These are phyloP conservation scores for Acanthamoeba castellanii DNA, from an alignment of 208 protist species.

Conservation along the genomic window DNA sequence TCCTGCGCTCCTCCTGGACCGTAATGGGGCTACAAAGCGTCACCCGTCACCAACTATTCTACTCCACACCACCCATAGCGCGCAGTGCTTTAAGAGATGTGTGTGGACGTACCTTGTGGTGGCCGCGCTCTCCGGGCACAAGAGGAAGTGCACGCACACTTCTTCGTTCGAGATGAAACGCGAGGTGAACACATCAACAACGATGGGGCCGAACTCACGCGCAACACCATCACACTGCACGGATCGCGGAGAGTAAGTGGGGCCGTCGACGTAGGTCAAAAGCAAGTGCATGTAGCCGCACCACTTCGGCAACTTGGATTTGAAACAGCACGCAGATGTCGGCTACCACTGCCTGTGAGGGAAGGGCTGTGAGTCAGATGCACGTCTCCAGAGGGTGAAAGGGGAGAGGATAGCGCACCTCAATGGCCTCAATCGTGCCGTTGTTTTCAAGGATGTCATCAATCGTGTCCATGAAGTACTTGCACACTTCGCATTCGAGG, in stretches of 20 bases:
- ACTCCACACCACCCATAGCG: not conserved
- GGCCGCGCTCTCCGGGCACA: not conserved
- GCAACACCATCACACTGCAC: constrained; percentile 50
- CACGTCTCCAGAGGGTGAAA: not conserved
- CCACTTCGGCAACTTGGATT: constrained; percentile 17
- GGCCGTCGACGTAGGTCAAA: not conserved
- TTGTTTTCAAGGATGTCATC: constrained; percentile 19
- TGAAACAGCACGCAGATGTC: constrained; percentile 48
- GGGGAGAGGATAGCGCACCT: not conserved
- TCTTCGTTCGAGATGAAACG: constrained; percentile 54
- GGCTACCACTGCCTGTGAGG: not conserved
- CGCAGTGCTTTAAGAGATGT: not conserved
- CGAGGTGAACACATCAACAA: constrained; percentile 16
- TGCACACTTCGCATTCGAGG: constrained; percentile 59
- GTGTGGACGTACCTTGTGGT: not conserved
- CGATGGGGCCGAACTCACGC: not conserved
- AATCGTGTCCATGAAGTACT: constrained; percentile 38
- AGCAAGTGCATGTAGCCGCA: not conserved
- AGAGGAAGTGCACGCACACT: constrained; percentile 50
- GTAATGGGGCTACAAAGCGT: not conserved
- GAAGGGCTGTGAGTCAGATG: not conserved
- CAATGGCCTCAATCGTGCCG: not conserved
- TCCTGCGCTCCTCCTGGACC: not conserved
- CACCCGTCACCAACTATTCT: not conserved
- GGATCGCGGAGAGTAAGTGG: not conserved